These are phyloP conservation scores for Mikania micrantha DNA, from an alignment of 129 eudicot genomes.

Conservation along the genomic window DNA sequence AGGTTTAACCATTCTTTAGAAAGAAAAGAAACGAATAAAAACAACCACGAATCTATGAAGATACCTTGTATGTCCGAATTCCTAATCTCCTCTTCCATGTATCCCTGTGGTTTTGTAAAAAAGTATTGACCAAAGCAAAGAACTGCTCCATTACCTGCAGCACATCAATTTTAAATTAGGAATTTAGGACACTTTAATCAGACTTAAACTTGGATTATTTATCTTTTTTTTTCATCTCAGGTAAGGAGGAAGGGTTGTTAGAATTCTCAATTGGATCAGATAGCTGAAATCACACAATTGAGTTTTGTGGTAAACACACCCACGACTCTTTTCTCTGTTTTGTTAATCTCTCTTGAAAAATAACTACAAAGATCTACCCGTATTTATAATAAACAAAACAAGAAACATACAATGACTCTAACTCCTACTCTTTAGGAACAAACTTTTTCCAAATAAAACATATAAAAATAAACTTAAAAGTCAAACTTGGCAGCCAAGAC, in stretches of 20 bases:
- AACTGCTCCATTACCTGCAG: slow-evolving; percentile 98
- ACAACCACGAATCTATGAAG: background rate
- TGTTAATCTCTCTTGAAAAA: too few species aligned
- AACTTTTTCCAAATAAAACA: too few species aligned
- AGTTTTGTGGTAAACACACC: too few species aligned
- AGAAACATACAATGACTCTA: too few species aligned
- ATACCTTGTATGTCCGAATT: slow-evolving; percentile 92
- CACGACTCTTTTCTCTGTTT: too few species aligned
- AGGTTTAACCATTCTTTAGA: background rate
- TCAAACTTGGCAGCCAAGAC: too few species aligned
- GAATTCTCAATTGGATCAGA: too few species aligned
- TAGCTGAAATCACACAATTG: too few species aligned
- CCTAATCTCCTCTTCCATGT: slow-evolving; percentile 88
- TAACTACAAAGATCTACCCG: too few species aligned
- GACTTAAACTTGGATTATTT: background rate
- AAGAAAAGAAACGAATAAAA: background rate
- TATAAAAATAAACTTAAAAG: too few species aligned
- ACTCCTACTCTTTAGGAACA: too few species aligned
- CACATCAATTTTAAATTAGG: slow-evolving; percentile 4
- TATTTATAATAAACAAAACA: too few species aligned
- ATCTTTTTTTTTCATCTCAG: background rate
- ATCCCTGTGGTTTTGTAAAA: slow-evolving; percentile 84
- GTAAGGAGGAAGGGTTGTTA: background rate
- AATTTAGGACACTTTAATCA: background rate
- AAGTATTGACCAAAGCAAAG: slow-evolving; percentile 91